Conservation (phyloP, 2,329 filamentous ascomycete genomes). For the Dothidotthia symphoricarpi region DNA sequence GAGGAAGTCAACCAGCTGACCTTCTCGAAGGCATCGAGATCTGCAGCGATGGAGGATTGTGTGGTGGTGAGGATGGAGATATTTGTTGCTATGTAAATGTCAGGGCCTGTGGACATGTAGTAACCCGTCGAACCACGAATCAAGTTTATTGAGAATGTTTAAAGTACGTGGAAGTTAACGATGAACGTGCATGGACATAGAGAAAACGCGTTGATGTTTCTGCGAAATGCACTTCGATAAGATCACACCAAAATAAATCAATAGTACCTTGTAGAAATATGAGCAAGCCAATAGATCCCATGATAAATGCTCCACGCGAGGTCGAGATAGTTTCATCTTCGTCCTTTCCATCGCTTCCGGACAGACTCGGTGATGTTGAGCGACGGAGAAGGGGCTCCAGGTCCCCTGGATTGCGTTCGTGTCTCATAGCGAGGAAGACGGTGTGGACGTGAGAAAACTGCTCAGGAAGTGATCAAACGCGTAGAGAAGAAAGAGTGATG, state of each 20-base stretch:
- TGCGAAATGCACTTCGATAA: neutral
- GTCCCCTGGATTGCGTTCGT: slow-evolving; percentile 15
- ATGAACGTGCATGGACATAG: no score
- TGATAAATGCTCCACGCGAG: slow-evolving; percentile 44
- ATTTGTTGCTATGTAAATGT: slow-evolving; percentile 55
- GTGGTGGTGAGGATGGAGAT: slow-evolving; percentile 80
- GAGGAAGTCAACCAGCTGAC: slow-evolving; percentile 79
- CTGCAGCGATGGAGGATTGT: slow-evolving; percentile 72
- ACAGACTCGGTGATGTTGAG: slow-evolving; percentile 17
- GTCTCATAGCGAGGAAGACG: no score
- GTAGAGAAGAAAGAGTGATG: slow-evolving; percentile 1
- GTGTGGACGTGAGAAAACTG: neutral
- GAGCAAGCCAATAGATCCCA: slow-evolving; percentile 55
- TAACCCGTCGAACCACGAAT: no score
- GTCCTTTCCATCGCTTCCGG: slow-evolving; percentile 21
- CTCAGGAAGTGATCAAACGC: slow-evolving; percentile 1
- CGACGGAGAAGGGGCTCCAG: slow-evolving; percentile 29
- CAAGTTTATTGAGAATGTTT: neutral
- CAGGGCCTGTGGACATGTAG: slow-evolving; percentile 19
- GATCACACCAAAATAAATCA: slow-evolving; percentile 1
- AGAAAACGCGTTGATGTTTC: no score
- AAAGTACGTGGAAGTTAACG: no score
- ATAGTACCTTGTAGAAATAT: slow-evolving; percentile 60
- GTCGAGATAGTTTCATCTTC: slow-evolving; percentile 23
- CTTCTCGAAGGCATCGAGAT: slow-evolving; percentile 69